Base-by-base conservation (phyloP, 2,329 filamentous ascomycete species). In the Colletotrichum nymphaeae region DNA sequence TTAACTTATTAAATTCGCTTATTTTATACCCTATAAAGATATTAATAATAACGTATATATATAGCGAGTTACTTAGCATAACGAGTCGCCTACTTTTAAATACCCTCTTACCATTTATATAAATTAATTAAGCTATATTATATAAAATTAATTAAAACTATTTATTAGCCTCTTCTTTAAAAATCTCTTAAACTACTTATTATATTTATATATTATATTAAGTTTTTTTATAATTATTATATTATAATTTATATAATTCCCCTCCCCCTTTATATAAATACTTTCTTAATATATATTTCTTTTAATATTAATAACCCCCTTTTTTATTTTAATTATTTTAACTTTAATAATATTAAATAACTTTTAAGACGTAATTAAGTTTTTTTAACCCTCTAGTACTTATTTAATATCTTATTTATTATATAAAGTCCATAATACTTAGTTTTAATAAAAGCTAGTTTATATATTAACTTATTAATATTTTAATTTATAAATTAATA, bases 91-190 rank as follows among this genome's bases (percentile, higher is more conserved):
- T 22, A 64, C 30, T 26, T 32, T n/a, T 14, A 19, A 9, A 5
- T 32, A 64, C 42, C 14, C 24, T 64, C 4, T 5, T 8, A 28
- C 28, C 12, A n/a, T 67, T 46, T 67, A 46, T 57, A 32, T 67
- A 64, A 64, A 19, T 64, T 64, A 32, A 64, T 22, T 53, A 35
- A 53, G 7, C 6, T 19, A 35, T 37, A 53, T 35, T 14, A 3
- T 53, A 64, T 2, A 19, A 49, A 28, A 63, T 46, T 52, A 52
- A 63, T 63, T 63, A 63, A 52, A 63, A 49, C 28, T 49, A 52
- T 12, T 30, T 28, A n/a, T 49, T 52, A 49, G 0, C 3, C 22
- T 63, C 19, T 63, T 52, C 2, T 19, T 63, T 63, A 49, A 4
- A 28, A 14, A 6, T 63, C n/a, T 69, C 4, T 2, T 69, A 22